Base-by-base conservation (phyloP, 352 stramenopile species). In the Phytophthora fragariae region DNA sequence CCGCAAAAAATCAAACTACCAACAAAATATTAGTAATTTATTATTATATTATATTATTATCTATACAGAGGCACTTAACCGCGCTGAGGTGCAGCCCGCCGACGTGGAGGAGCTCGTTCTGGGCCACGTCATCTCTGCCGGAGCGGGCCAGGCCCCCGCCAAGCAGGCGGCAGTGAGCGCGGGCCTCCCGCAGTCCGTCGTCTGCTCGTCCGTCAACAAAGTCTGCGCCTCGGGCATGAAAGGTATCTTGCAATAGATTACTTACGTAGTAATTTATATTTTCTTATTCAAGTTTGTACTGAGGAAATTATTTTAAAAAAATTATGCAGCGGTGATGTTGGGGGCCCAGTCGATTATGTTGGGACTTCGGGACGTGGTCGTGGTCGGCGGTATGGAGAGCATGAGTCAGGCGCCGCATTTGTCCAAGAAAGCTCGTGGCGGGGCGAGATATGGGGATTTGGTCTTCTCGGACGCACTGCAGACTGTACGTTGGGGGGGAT, bases 201-300 rank as follows among this genome's bases (percentile, higher is more conserved):
- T 97, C 17, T 99, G 95, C 76, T 99, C 95, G 19, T 98, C 94
- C 1, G 85, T 99, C n/a, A 99, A 99, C 85, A 99, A 99, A 82
- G 97, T 99, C 21, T 99, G 98, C 79, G 97, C 93, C 5, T 96
- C 82, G 1, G 93, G 93, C 56, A 97, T 98, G 90, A 98, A 98
- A 76, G 80, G 82, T 89, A 53, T 11, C 35, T 9, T 57, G 9
- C 27, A 41, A 7, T 12, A 62, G 4, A 54, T n/a, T 53, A 33
- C 55, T 53, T 54, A 62, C 9, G 35, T 12, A 12, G 35, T 12
- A 12, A 41, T 41, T 41, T 41, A 12, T n/a, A 52, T 49, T 9
- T 60, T 37, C n/a, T 64, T 58, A 14, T 10, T 46, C 12, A 15
- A 15, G 9, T 27, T 21, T 7, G 39, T 39, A 11, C n/a, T 27